These are phyloP conservation scores for Phytopythium boreale DNA, from an alignment of 352 stramenopile species.

Conservation along the genomic window DNA sequence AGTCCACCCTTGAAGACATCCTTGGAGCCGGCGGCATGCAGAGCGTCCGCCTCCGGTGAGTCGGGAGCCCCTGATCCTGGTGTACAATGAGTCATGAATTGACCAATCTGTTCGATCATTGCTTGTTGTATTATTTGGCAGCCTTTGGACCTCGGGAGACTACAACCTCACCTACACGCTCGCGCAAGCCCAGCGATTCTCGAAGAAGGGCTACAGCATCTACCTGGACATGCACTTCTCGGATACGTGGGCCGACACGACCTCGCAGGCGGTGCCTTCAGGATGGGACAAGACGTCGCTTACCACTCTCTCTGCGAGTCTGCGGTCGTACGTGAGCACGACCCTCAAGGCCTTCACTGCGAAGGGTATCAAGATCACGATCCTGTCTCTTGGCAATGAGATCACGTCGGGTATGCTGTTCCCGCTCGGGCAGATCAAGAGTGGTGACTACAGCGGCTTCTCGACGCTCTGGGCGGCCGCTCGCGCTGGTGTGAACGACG, in stretches of 20 bases:
- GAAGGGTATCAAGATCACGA: constrained; percentile 22
- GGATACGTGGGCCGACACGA: constrained; percentile 26
- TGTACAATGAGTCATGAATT: not conserved
- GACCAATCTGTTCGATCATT: not conserved
- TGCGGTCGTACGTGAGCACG: constrained; percentile 25
- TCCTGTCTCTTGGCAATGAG: constrained; percentile 33
- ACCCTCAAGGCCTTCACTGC: constrained; percentile 26
- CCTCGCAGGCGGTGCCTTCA: constrained; percentile 18
- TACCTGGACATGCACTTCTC: constrained; percentile 35
- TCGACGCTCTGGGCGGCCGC: constrained; percentile 26
- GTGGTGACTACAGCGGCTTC: constrained; percentile 19
- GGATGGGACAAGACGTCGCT: constrained; percentile 18
- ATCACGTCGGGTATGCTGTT: constrained; percentile 29
- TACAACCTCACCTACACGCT: constrained; percentile 31
- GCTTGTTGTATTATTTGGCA: constrained; percentile 18
- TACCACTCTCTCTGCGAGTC: constrained; percentile 10
- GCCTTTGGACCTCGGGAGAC: constrained; percentile 25
- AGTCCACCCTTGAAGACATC: constrained; percentile 23
- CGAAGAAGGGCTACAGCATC: constrained; percentile 19
- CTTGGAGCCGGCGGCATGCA: constrained; percentile 25
- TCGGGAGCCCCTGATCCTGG: not conserved
- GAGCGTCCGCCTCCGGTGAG: constrained; percentile 30
- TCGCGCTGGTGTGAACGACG: constrained; percentile 19
- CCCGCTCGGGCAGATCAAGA: constrained; percentile 21
- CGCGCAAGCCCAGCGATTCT: constrained; percentile 21